phyloP scores from a whole-genome alignment of 192 early-diverging fungal genomes.

The Gamsiella multidivaricata region DNA sequence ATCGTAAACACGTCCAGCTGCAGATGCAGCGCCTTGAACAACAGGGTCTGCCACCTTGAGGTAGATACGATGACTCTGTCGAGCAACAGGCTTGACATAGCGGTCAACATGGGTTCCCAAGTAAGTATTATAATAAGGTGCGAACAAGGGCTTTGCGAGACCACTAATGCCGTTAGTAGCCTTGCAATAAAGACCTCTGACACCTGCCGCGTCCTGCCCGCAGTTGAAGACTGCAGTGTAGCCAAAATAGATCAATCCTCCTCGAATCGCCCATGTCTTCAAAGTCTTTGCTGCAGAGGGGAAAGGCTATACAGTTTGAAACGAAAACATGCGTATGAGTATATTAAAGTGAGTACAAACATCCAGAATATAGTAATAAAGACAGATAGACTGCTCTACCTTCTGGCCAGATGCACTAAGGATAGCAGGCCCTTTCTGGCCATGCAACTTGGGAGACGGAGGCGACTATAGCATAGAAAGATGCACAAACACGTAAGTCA shows the following conservation, averaged over 20 bases:
- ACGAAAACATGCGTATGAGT: not conserved
- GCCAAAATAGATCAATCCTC: constrained; percentile 32
- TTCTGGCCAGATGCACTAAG: constrained; percentile 26
- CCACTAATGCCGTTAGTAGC: constrained; percentile 43
- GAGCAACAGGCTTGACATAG: constrained; percentile 28
- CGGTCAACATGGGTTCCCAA: constrained; percentile 41
- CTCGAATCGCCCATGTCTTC: constrained; percentile 47
- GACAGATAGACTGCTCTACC: constrained; percentile 1
- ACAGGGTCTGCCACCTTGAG: constrained; percentile 41
- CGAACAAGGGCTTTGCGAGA: constrained; percentile 30
- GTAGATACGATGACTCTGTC: constrained; percentile 30
- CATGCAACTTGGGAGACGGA: constrained; percentile 44
- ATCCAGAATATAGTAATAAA: not conserved
- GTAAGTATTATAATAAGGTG: constrained; percentile 37
- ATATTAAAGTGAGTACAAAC: not conserved
- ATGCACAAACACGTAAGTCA: not conserved
- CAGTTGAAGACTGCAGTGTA: constrained; percentile 45
- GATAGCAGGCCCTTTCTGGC: constrained; percentile 46
- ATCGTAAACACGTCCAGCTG: constrained; percentile 27
- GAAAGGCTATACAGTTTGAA: not conserved
- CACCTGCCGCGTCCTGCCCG: constrained; percentile 18
- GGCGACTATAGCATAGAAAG: constrained; percentile 17
- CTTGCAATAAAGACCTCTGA: constrained; percentile 43
- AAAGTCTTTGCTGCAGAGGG: constrained; percentile 19
- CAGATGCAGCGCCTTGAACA: constrained; percentile 31